Conservation (phyloP, 805 yeast species). For the Kluyveromyces siamensis region DNA sequence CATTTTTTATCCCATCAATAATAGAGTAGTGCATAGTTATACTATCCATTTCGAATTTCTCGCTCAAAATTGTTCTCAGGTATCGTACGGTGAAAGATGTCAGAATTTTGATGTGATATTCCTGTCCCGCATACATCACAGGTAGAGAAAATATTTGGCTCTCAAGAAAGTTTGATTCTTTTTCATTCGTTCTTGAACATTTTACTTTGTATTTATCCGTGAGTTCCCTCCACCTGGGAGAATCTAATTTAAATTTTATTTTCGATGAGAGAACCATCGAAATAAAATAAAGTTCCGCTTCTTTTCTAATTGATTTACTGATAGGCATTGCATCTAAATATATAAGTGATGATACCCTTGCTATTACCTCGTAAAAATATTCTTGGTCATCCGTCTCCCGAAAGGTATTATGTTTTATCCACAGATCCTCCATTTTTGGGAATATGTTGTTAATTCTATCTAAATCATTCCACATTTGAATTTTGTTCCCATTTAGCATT, state of each 20-base stretch:
- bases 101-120: slow-evolving; percentile 6
- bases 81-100: slow-evolving; percentile 15
- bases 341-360: slow-evolving; percentile 33
- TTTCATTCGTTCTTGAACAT: slow-evolving; percentile 4
- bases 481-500: slow-evolving; percentile 37
- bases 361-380: slow-evolving; percentile 32
- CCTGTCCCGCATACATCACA: slow-evolving; percentile 3
- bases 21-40: slow-evolving; percentile 7
- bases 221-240: slow-evolving; percentile 32
- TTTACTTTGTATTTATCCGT: slow-evolving; percentile 1
- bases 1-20: slow-evolving; percentile 4
- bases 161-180: slow-evolving; percentile 9
- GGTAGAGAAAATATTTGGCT: slow-evolving; percentile 6
- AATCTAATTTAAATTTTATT: slow-evolving; percentile 16
- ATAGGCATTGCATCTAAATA: slow-evolving; percentile 53
- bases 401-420: slow-evolving; percentile 48
- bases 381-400: slow-evolving; percentile 15
- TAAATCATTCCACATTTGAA: slow-evolving; percentile 39
- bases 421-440: slow-evolving; percentile 37
- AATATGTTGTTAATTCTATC: slow-evolving; percentile 34
- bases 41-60: neutral
- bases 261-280: slow-evolving; percentile 33
- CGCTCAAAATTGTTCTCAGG: slow-evolving; percentile 11
- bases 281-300: slow-evolving; percentile 62
- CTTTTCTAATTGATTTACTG: slow-evolving; percentile 38